Base-by-base conservation (phyloP, 2,329 filamentous ascomycete species). In the Chaetomium strumarium region DNA sequence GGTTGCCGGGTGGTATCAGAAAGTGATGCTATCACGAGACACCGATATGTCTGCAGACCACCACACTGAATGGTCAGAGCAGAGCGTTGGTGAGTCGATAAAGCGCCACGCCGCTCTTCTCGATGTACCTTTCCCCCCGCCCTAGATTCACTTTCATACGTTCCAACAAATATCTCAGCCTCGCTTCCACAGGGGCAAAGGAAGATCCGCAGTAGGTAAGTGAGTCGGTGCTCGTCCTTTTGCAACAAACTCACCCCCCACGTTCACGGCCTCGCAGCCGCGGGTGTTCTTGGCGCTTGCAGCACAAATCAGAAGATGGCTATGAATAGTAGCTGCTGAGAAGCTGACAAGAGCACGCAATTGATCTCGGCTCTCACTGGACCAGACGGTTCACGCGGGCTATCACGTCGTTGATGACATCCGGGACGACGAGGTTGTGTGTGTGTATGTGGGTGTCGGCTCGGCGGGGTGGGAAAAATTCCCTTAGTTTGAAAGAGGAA, bases 261-360 rank as follows among this genome's bases (percentile, higher is more conserved):
- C 55, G 57, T 49, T 46, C 19, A 31, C 45, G 55, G 57, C 57
- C 57, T 59, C 51, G 55, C 55, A 55, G 57, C 41, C 24, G 30
- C 29, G 42, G 14, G 45, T 43, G n/a, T 29, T n/a, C 30, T 55
- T 57, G 57, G 55, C 55, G 52, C n/a, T 50, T 38, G 52, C 34
- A 39, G 31, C 38, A 33, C 57, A 55, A 58, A 58, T 58, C 55
- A 53, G 52, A 55, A 13, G 12, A 4, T 16, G 46, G n/a, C n/a
- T n/a, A n/a, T 50, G 55, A 45, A 19, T n/a, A n/a, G n/a, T n/a
- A n/a, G 52, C 17, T 30, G 49, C 48, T 29, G 34, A 50, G n/a
- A 14, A 39, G 53, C 34, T 29, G 24, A 52, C 24, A 20, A 58
- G 38, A 58, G 59, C 61, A 63, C 59, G 62, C 59, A 59, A 62